A percentile compares a stretch with the other conserved stretches of the same genome.
Evolutionary conservation across 1,284 basidiomycete genomes (phyloP).

Genomic region (Sporisorium graminicola): DNA sequence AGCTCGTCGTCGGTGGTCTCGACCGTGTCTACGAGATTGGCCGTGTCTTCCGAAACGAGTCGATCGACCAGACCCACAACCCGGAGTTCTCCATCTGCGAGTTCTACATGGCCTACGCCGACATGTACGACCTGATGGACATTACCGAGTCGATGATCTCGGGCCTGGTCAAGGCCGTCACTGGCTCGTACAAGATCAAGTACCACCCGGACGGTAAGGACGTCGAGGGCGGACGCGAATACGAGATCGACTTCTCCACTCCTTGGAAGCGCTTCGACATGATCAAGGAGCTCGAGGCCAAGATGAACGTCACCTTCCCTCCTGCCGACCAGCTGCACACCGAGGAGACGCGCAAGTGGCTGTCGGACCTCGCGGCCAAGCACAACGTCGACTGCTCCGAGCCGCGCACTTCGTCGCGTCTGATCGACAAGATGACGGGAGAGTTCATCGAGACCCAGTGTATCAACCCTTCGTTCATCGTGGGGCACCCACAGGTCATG

Average conservation of each 20-base stretch:
- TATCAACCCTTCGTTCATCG: conserved; percentile 95
- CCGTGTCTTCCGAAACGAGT: conserved; percentile 97
- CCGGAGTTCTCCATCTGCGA: conserved; percentile 86
- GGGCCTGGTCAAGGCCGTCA: conserved; percentile 90
- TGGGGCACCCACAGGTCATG: conserved; percentile 98
- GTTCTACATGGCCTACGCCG: conserved; percentile 99
- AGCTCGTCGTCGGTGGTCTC: conserved; percentile 95
- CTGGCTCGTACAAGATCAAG: conserved; percentile 83
- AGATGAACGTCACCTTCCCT: conserved; percentile 92
- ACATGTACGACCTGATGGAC: conserved; percentile 99
- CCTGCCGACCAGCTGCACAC: conserved; percentile 91
- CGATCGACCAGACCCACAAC: conserved; percentile 88
- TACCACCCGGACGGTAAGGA: conserved; percentile 96
- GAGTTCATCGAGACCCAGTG: conserved; percentile 98
- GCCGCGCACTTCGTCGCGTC: conserved; percentile 92
- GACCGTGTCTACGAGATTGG: conserved; percentile 99
- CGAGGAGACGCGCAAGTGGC: conserved; percentile 87
- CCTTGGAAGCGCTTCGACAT: conserved; percentile 99
- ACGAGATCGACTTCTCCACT: conserved; percentile 87
- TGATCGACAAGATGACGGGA: conserved; percentile 97
- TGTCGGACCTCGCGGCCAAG: conserved; percentile 82
- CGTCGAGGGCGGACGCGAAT: conserved; percentile 74
- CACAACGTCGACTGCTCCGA: conserved; percentile 98
- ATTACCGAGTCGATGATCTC: conserved; percentile 92
- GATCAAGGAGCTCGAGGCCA: conserved; percentile 93